Conservation (phyloP, 139 green algal genomes). For the Tetratostichococcus sp. region DNA sequence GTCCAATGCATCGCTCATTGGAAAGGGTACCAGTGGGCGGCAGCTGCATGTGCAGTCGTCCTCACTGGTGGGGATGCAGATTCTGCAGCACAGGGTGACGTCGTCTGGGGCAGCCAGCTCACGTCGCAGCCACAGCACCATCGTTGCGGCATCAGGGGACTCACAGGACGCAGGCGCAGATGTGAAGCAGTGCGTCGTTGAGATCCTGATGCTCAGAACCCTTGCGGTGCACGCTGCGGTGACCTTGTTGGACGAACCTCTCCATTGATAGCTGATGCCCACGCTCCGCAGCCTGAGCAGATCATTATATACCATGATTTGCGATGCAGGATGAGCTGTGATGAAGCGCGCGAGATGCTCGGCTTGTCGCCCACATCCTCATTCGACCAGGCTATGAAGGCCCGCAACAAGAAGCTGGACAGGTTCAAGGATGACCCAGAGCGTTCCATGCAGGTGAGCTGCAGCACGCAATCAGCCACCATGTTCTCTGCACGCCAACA, state of each 20-base stretch:
- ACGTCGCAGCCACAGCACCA: background rate
- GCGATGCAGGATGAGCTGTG: background rate
- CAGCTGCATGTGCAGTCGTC: too few species aligned
- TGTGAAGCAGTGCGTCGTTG: background rate
- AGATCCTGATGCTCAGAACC: background rate
- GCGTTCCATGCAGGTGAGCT: slow-evolving; percentile 15
- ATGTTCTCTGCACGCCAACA: too few species aligned
- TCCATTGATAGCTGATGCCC: too few species aligned
- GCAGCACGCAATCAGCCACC: too few species aligned
- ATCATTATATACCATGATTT: too few species aligned
- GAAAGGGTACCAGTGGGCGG: too few species aligned
- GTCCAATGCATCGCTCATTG: too few species aligned
- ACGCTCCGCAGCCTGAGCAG: too few species aligned
- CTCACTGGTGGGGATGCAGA: too few species aligned
- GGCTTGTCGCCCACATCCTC: slow-evolving; percentile 2
- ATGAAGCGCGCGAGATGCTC: background rate
- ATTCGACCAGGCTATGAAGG: slow-evolving; percentile 10
- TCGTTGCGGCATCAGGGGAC: background rate
- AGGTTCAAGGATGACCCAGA: slow-evolving; percentile 6
- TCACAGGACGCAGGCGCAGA: background rate
- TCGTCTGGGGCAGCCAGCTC: too few species aligned
- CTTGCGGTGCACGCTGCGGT: background rate
- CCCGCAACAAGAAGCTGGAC: slow-evolving; percentile 11
- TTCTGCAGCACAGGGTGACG: too few species aligned
- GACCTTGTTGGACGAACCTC: too few species aligned